Evolutionary conservation across 192 early-diverging fungal species (phyloP), one percentile per base, ranked within the genome.

Genomic region (Lobosporangium transversale): DNA sequence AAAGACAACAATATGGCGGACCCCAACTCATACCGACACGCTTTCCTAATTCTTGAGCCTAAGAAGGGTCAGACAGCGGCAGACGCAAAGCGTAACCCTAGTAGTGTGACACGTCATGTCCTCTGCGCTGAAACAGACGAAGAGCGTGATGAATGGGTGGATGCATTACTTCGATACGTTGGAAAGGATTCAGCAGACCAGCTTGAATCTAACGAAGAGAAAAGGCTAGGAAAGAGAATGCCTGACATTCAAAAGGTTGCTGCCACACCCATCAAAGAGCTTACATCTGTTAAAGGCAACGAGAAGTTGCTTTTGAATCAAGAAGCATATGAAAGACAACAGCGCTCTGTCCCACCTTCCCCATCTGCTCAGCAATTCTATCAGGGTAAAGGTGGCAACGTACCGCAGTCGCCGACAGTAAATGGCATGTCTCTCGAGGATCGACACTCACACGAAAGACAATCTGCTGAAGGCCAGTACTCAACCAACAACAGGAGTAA

Each of bases 61-160:
- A 91, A 91, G 57, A 92, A 87, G 63, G 87, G 90, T 29, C 53
- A 69, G 53, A 67, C 80, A 9, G 63, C 37, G 9, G 70, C 62
- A 10, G 70, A 75, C 23, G 70, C 62, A 21, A 75, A 75, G 40
- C 56, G 57, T 21, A 75, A 75, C 52, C 70, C 70, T 2, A 75
- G 55, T 18, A 75, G 48, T 24, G 70, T 86, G 0, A 76, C 80
- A 29, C 70, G 89, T 1, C 94, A 97, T 66, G 88, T 96, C 42
- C 88, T 98, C 26, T 95, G 91, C 80, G 94, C 95, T 21, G 91
- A 92, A 18, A 92, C 89, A n/a, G 95, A 96, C 51, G 70, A 83
- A 45, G 97, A 98, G 64, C 86, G 96, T 36, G 95, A 96, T 76
- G 91, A 91, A 27, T 98, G 97, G 97, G 91, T 98, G 0, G 84